Percentiles rank a stretch among this genome's conserved stretches.
Conservation (phyloP, 805 yeast species). For the Ogataea pilisensis region DNA sequence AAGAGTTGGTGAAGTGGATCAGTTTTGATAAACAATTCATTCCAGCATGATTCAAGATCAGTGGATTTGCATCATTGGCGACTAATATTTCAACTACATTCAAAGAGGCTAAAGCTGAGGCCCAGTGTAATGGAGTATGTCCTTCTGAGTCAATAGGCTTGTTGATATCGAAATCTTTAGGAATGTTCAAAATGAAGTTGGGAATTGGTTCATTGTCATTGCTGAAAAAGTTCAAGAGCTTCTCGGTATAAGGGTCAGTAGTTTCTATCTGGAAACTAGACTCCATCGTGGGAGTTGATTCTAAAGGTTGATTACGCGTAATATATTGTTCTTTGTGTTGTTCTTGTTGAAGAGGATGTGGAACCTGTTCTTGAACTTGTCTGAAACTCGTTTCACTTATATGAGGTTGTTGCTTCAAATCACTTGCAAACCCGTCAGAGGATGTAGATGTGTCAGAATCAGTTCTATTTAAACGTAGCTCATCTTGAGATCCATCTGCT, state of each 20-base stretch:
- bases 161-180: slow-evolving; percentile 59
- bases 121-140: slow-evolving; percentile 83
- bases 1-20: slow-evolving; percentile 69
- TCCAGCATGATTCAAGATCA: slow-evolving; percentile 50
- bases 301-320: slow-evolving; percentile 6
- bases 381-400: slow-evolving; percentile 11
- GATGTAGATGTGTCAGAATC: slow-evolving; percentile 28
- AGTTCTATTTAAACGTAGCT: slow-evolving; percentile 19
- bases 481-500: slow-evolving; percentile 28
- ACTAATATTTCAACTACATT: slow-evolving; percentile 54
- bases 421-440: slow-evolving; percentile 16
- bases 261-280: slow-evolving; percentile 27
- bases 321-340: slow-evolving; percentile 6
- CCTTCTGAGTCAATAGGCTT: slow-evolving; percentile 76
- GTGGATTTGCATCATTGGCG: slow-evolving; percentile 57
- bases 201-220: slow-evolving; percentile 40
- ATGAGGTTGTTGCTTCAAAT: slow-evolving; percentile 13
- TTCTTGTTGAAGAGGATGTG: slow-evolving; percentile 21
- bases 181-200: slow-evolving; percentile 47
- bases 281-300: slow-evolving; percentile 8
- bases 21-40: slow-evolving; percentile 68
- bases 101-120: slow-evolving; percentile 71
- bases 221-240: slow-evolving; percentile 48
- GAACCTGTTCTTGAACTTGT: slow-evolving; percentile 15
- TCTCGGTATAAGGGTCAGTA: slow-evolving; percentile 36